phyloP scores from a whole-genome alignment of 2,329 filamentous ascomycete genomes.

The Diplodia sapinea region DNA sequence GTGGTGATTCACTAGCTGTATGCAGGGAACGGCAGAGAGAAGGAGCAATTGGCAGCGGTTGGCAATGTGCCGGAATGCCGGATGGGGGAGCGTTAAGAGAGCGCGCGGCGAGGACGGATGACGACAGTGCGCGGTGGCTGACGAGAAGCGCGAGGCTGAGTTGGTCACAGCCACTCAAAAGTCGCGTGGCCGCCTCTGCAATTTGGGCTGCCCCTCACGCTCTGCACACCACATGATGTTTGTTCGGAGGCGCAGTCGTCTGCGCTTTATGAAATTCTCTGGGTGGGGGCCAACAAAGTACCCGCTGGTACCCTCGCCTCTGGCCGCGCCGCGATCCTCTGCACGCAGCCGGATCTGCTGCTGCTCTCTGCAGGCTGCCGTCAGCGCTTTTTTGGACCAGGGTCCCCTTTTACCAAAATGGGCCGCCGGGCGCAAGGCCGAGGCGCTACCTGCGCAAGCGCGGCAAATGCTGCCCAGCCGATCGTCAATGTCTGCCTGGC shows the following conservation, averaged over 20 bases:
- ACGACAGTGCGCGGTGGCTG: constrained; percentile 23
- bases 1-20: not conserved
- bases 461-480: not conserved
- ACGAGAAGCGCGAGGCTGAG: constrained; percentile 15
- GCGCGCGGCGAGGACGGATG: constrained; percentile 9
- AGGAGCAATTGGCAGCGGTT: constrained; percentile 18
- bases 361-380: constrained; percentile 3
- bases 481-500: not conserved
- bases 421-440: constrained; percentile 10
- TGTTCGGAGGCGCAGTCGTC: constrained; percentile 3
- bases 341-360: constrained; percentile 17
- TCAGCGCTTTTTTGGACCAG: constrained; percentile 5
- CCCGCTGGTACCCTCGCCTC: constrained; percentile 2
- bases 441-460: constrained; percentile 1
- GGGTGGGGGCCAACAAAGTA: not conserved
- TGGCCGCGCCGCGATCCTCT: not conserved
- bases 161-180: constrained; percentile 14
- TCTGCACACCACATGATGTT: constrained; percentile 16
- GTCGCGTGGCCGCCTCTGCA: constrained; percentile 8
- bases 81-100: not conserved
- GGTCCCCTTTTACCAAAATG: constrained; percentile 3
- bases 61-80: constrained; percentile 3
- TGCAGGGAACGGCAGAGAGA: not conserved
- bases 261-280: not conserved
- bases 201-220: not conserved